Base-by-base conservation (phyloP, 768 basidiomycete genomes). In the Fomitopsis pulvina region DNA sequence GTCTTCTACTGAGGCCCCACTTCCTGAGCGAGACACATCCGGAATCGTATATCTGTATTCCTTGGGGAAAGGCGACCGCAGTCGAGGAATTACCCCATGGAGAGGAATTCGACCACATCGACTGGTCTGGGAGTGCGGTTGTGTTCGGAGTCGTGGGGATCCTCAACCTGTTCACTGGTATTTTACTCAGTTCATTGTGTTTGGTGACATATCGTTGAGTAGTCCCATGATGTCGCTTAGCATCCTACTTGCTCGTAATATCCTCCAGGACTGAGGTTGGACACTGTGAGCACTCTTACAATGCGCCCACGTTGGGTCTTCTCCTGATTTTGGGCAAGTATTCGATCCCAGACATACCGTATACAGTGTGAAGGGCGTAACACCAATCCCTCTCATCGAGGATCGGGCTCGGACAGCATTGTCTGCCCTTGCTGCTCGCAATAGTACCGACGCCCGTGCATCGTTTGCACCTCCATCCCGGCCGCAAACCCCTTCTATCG, bases 81-180 rank as follows among this genome's bases (percentile, higher is more conserved):
- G 65, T 87, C 9, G 78, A 81, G 59, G 79, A 82, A 59, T 51
- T 82, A 25, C 62, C 64, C 18, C 59, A 56, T 37, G 61, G 65
- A 34, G 61, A 53, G 27, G 69, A 63, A n/a, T 59, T 58, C 22
- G 63, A 68, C 7, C 65, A 61, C 12, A 55, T 67, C 18, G 72
- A 80, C 60, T 87, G 87, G 84, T 63, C 68, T 7, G 71, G 75
- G 16, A 65, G 72, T 50, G 76, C 78, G 34, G 64, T 87, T 39
- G 74, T 89, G 10, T 84, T 88, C 63, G 90, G 89, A 11, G 79
- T 92, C 54, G 69, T 91, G 39, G 89, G 89, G 14, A 69, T 87
- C 16, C 60, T 92, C 52, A 80, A 82, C 52, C 66, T 92, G 21
- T 87, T 82, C 61, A 76, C 83, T 59, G 78, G 89, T 91, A 66